Evolutionary conservation across 257 asterid species (phyloP).

Genomic region (Nicotiana otophora): DNA sequence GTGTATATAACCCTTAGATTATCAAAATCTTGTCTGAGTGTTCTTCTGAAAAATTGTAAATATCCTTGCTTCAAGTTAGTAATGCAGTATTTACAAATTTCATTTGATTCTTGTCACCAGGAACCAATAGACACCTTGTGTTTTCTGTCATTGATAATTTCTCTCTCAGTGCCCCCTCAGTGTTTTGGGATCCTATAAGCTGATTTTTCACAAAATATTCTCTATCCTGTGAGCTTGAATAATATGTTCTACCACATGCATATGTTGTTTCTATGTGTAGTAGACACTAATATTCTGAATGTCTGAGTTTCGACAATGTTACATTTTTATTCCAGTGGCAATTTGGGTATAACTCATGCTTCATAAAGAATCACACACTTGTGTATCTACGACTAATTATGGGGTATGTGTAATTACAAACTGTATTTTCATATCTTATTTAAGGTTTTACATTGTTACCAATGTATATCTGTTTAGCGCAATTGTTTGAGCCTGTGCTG

Average conservation of each 20-base stretch:
- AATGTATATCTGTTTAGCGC: neutral
- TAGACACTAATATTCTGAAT: neutral
- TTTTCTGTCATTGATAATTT: neutral
- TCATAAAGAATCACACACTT: conserved; percentile 68
- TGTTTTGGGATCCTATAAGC: neutral
- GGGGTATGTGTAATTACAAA: conserved; percentile 49
- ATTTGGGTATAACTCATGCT: conserved; percentile 92
- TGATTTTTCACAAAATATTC: neutral
- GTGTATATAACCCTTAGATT: neutral
- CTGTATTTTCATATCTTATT: neutral
- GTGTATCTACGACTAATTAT: conserved; percentile 74
- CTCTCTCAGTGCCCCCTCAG: neutral
- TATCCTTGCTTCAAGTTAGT: neutral
- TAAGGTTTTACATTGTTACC: neutral
- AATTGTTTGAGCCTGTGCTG: neutral
- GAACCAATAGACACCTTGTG: neutral
- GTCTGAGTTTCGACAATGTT: conserved; percentile 15
- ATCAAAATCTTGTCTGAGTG: neutral
- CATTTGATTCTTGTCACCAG: neutral
- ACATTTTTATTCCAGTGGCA: conserved; percentile 72
- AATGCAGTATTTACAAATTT: neutral
- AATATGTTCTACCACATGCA: neutral
- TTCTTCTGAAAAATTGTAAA: neutral
- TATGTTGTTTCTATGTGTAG: neutral
- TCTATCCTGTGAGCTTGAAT: neutral